Conservation (phyloP, 352 stramenopile genomes). For the Halophytophthora polymorphica region DNA sequence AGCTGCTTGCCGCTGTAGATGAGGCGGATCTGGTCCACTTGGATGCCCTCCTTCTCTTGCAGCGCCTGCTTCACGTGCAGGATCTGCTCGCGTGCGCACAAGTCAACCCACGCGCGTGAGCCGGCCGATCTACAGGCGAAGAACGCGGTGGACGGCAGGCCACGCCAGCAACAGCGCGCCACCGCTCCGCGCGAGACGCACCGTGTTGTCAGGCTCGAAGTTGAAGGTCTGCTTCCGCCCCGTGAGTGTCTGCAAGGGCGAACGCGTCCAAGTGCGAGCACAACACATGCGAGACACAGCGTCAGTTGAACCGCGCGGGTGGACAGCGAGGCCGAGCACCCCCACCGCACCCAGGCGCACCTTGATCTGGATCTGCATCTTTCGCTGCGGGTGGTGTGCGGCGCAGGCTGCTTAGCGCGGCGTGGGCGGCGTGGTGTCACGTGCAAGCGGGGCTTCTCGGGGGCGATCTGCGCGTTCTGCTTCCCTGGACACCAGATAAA, state of each 20-base stretch:
- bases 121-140: background rate
- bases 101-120: conserved; percentile 1
- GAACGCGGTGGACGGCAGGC: background rate
- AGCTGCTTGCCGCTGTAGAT: conserved; percentile 99
- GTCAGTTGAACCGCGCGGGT: background rate
- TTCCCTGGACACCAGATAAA: too few species aligned
- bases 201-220: conserved; percentile 86
- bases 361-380: conserved; percentile 88
- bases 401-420: background rate
- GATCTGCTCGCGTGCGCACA: conserved; percentile 59
- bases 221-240: conserved; percentile 89
- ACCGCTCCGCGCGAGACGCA: conserved; percentile 12
- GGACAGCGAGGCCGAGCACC: background rate
- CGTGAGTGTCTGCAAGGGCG: conserved; percentile 64
- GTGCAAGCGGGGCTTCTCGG: too few species aligned
- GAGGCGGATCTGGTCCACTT: conserved; percentile 88
- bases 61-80: conserved; percentile 96
- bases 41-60: conserved; percentile 98
- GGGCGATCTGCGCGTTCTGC: too few species aligned
- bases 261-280: background rate
- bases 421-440: conserved; percentile 1
- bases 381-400: background rate
- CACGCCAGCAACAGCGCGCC: background rate
- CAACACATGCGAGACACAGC: background rate
- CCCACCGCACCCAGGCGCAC: conserved; percentile 15